Base-by-base conservation (phyloP, 495 filamentous ascomycete genomes). In the Penicillium manginii region DNA sequence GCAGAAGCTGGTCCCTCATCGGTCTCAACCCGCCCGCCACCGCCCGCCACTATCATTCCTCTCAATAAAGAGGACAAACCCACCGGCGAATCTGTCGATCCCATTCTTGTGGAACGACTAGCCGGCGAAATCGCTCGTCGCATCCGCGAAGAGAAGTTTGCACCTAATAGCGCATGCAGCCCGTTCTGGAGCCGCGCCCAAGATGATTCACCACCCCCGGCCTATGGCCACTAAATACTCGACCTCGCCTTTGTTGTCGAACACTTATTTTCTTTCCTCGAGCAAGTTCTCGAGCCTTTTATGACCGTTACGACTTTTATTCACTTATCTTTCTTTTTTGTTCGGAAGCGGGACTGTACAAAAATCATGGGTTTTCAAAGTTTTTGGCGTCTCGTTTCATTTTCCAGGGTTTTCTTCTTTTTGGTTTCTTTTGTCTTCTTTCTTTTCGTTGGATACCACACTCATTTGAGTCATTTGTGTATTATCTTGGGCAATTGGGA, bases 21-120 rank as follows among this genome's bases (percentile, higher is more conserved):
- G 29, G 54, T 66, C 42, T 61, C 71, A 8, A 52, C 55, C 23
- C 60, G 60, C 17, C 50, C 67, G 51, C 60, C 69, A 54, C 62
- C 75, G 19, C 76, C 72, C n/a, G 72, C 74, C n/a, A 64, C 67
- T 7, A 52, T 65, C 23, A 72, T 81, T 45, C 70, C 73, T 19
- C 77, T 78, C 33, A 67, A 59, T 29, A 62, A 66, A 26, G 62
- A 72, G 12, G 70, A 29, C 6, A 29, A 72, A 8, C 69, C 66
- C 14, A 18, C 70, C 23, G 75, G 77, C 15, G 83, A 86, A 17
- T 85, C 91, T 17, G 75, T 96, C 31, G 90, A 96, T 61, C 88
- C 92, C 69, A 89, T 90, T 0, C 92, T 93, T 84, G 87, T 97
- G 62, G 88, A 88, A 78, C 92, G 92, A 76, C 89, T 98, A 73